Evolutionary conservation across 2,329 filamentous ascomycete species (phyloP).

Genomic region (Monosporascus cannonballus): DNA sequence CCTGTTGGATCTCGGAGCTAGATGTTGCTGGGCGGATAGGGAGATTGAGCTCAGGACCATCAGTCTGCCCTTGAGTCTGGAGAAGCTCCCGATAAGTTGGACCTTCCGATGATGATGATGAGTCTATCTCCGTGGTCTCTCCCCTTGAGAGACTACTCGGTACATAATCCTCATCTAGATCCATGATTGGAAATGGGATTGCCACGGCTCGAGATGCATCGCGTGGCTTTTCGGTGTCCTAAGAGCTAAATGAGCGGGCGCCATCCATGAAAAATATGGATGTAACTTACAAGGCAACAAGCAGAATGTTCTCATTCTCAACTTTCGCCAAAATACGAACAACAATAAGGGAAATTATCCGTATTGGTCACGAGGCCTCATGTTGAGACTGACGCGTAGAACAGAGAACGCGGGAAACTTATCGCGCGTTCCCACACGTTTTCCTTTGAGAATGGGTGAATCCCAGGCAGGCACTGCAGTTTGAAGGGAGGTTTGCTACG

Average conservation of each 20-base stretch:
- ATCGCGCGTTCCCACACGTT: no score
- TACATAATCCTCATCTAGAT: not conserved
- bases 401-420: no score
- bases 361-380: no score
- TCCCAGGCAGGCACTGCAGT: no score
- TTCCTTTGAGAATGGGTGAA: no score
- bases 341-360: no score
- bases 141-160: not conserved
- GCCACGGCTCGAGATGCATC: not conserved
- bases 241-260: not conserved
- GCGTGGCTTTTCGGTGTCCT: not conserved
- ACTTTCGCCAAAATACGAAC: no score
- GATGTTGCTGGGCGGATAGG: not conserved
- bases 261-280: no score
- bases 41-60: not conserved
- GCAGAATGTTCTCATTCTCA: no score
- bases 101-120: not conserved
- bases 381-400: no score
- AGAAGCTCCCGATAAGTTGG: not conserved
- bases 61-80: not conserved
- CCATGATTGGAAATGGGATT: not conserved
- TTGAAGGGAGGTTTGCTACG: no score
- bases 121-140: not conserved
- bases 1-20: not conserved
- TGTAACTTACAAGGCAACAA: not conserved